A percentile compares a stretch with the other conserved stretches of the same genome.
Conservation (phyloP, 2,329 filamentous ascomycete genomes). For the Fusarium sp. region DNA sequence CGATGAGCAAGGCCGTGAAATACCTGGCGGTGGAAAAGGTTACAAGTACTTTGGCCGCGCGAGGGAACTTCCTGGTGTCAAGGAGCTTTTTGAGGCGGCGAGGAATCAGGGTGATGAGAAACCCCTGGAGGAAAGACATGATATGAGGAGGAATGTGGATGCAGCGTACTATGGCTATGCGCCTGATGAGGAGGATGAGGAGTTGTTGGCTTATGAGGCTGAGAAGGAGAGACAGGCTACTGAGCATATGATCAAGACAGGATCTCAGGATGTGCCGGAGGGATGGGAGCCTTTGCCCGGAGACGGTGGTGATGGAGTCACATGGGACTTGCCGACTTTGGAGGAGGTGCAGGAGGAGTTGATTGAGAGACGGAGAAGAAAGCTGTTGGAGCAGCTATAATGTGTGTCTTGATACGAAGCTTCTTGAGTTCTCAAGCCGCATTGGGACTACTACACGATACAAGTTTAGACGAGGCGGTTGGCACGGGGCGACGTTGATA, state of each 20-base stretch:
- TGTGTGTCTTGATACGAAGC: background rate
- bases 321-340: conserved; percentile 85
- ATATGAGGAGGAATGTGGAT: conserved; percentile 82
- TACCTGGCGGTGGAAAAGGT: conserved; percentile 82
- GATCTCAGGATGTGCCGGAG: conserved; percentile 67
- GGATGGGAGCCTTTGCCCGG: conserved; percentile 90
- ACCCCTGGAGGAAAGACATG: conserved; percentile 74
- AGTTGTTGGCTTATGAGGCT: conserved; percentile 81
- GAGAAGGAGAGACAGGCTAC: conserved; percentile 85
- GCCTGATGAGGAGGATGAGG: conserved; percentile 89
- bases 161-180: conserved; percentile 97
- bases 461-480: background rate
- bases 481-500: conserved; percentile 6
- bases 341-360: conserved; percentile 96
- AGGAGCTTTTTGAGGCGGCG: conserved; percentile 92
- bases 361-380: conserved; percentile 84
- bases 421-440: background rate
- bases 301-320: conserved; percentile 83
- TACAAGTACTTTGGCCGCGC: conserved; percentile 96
- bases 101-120: conserved; percentile 69
- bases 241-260: conserved; percentile 72
- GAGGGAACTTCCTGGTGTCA: conserved; percentile 90
- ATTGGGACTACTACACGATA: background rate
- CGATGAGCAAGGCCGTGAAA: conserved; percentile 79
- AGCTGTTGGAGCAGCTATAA: conserved; percentile 83